Conservation (phyloP, 306 rosid genomes). For the Spatholobus suberectus region DNA sequence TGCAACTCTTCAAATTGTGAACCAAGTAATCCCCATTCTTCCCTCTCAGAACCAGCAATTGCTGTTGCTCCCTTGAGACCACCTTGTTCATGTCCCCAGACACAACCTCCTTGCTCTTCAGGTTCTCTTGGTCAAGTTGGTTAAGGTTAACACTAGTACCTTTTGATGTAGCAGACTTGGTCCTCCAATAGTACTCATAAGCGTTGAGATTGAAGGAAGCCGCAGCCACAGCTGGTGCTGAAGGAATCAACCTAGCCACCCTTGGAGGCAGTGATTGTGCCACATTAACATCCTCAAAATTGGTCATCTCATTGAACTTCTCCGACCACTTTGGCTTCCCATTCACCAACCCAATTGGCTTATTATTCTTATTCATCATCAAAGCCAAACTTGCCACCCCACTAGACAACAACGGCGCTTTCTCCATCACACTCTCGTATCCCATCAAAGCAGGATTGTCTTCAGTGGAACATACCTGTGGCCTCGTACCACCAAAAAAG, state of each 20-base stretch:
- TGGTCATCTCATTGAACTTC: conserved; percentile 55
- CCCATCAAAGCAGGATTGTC: neutral
- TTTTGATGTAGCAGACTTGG: conserved; percentile 47
- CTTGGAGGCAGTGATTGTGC: conserved; percentile 73
- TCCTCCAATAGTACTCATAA: conserved; percentile 74
- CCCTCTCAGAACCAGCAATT: conserved; percentile 59
- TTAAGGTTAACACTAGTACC: conserved; percentile 20
- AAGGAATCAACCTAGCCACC: conserved; percentile 50
- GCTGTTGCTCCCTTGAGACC: conserved; percentile 50
- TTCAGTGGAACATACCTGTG: neutral
- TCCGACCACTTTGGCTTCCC: conserved; percentile 61
- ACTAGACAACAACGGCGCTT: conserved; percentile 44
- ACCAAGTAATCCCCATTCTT: conserved; percentile 72
- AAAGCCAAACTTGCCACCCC: conserved; percentile 49
- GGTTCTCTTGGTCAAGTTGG: conserved; percentile 37
- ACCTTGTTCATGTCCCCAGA: conserved; percentile 38
- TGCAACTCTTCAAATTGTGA: conserved; percentile 71
- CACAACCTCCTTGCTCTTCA: conserved; percentile 33
- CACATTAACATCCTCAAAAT: conserved; percentile 50
- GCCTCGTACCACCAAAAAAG: neutral
- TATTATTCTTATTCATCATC: conserved; percentile 51
- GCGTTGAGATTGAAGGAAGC: conserved; percentile 72
- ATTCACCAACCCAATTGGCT: conserved; percentile 58
- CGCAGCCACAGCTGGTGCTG: conserved; percentile 38
- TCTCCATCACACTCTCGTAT: conserved; percentile 42